phyloP scores from a whole-genome alignment of 768 basidiomycete genomes.

The Boletus coccyginus region DNA sequence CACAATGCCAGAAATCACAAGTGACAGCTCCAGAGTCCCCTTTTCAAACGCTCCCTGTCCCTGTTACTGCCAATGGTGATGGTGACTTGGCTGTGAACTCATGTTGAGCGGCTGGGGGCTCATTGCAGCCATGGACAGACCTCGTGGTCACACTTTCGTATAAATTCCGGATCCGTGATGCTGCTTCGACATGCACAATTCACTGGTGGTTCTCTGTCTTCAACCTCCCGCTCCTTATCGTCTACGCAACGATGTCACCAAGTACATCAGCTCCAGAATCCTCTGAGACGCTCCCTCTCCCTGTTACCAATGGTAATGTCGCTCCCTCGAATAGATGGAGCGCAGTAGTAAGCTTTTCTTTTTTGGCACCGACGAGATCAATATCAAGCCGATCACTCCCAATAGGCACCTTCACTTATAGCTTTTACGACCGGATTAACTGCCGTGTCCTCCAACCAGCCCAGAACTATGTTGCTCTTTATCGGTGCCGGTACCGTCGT shows the following conservation, averaged over 20 bases:
- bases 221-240: too few relatives aligned
- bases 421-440: background rate
- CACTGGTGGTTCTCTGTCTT: too few relatives aligned
- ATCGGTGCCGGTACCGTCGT: background rate
- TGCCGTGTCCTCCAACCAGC: background rate
- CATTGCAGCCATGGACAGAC: too few relatives aligned
- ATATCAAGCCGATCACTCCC: background rate
- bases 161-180: too few relatives aligned
- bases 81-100: too few relatives aligned
- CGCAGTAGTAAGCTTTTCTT: background rate
- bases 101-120: too few relatives aligned
- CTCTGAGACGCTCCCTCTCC: background rate
- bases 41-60: background rate
- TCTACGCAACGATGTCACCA: too few relatives aligned
- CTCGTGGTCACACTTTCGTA: too few relatives aligned
- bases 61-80: background rate
- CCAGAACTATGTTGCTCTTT: background rate
- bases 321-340: background rate
- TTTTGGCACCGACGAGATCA: background rate
- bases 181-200: too few relatives aligned
- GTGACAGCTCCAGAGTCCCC: background rate
- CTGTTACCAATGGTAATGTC: background rate
- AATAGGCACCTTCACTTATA: background rate
- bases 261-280: background rate
- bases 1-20: background rate